These are phyloP conservation scores for Phlegmacium glaucopus DNA, from an alignment of 768 basidiomycete genomes.

Conservation along the genomic window DNA sequence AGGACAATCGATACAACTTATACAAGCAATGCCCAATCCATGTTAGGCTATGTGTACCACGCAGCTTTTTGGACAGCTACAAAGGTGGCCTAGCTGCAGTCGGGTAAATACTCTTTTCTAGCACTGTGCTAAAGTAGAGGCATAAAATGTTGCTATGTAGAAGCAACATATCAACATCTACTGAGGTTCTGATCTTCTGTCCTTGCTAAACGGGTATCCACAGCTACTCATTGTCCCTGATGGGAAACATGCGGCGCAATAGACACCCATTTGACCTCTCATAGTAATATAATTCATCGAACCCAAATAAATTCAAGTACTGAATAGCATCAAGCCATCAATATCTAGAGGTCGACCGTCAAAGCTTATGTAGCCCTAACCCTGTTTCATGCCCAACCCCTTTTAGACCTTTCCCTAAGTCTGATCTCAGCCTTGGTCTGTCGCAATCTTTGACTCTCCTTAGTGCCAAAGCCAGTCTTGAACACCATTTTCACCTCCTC, in stretches of 20 bases:
- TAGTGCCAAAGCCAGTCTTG: slow-evolving; percentile 59
- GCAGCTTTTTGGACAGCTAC: slow-evolving; percentile 82
- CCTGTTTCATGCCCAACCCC: neutral
- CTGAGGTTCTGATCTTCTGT: too few relatives aligned
- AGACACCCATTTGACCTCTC: too few relatives aligned
- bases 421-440: slow-evolving; percentile 41
- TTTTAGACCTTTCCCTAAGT: slow-evolving; percentile 24
- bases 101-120: neutral
- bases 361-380: neutral
- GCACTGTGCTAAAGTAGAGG: too few relatives aligned
- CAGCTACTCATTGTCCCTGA: too few relatives aligned
- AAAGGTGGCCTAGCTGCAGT: slow-evolving; percentile 18
- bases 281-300: too few relatives aligned
- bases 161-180: too few relatives aligned
- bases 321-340: neutral
- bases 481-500: slow-evolving; percentile 68
- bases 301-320: too few relatives aligned
- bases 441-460: slow-evolving; percentile 50
- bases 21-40: slow-evolving; percentile 73
- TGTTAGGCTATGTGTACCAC: slow-evolving; percentile 85
- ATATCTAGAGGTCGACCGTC: neutral
- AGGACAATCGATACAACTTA: slow-evolving; percentile 79
- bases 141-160: too few relatives aligned
- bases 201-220: too few relatives aligned
- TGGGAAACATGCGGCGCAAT: too few relatives aligned